Evolutionary conservation across 2,329 filamentous ascomycete genomes (phyloP).

Genomic region (Neoarthrinium moseri): DNA sequence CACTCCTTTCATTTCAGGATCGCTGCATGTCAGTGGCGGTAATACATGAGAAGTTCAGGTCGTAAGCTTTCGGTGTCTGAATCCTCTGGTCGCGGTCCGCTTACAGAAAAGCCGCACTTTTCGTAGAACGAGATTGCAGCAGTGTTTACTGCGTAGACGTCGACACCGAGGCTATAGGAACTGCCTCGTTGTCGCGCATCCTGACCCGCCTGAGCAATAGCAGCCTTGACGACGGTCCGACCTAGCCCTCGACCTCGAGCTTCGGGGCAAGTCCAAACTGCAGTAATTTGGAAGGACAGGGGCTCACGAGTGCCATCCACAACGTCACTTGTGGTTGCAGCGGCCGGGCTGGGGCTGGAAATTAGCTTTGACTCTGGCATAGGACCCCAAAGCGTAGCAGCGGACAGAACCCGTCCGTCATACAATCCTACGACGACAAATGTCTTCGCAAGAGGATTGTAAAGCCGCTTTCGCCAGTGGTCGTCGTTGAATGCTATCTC

Average conservation of each 20-base stretch:
- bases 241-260: slow-evolving; percentile 34
- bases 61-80: neutral
- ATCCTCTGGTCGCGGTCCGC: slow-evolving; percentile 12
- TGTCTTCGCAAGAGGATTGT: slow-evolving; percentile 31
- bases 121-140: slow-evolving; percentile 32
- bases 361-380: slow-evolving; percentile 19
- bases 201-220: slow-evolving; percentile 21
- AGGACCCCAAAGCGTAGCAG: slow-evolving; percentile 30
- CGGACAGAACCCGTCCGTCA: slow-evolving; percentile 26
- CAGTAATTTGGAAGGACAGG: slow-evolving; percentile 31
- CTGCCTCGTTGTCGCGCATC: slow-evolving; percentile 19
- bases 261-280: slow-evolving; percentile 35
- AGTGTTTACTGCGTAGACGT: slow-evolving; percentile 31
- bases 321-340: neutral
- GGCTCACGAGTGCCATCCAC: neutral
- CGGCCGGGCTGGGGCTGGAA: slow-evolving; percentile 18
- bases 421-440: slow-evolving; percentile 27
- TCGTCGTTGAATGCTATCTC: slow-evolving; percentile 33
- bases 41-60: slow-evolving; percentile 22
- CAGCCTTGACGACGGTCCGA: slow-evolving; percentile 27
- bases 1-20: neutral
- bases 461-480: slow-evolving; percentile 33
- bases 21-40: neutral
- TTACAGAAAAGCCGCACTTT: slow-evolving; percentile 30
- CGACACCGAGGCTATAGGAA: slow-evolving; percentile 25